These are phyloP conservation scores for Colletotrichum coccodes DNA, from an alignment of 2,329 filamentous ascomycete genomes.

Conservation along the genomic window DNA sequence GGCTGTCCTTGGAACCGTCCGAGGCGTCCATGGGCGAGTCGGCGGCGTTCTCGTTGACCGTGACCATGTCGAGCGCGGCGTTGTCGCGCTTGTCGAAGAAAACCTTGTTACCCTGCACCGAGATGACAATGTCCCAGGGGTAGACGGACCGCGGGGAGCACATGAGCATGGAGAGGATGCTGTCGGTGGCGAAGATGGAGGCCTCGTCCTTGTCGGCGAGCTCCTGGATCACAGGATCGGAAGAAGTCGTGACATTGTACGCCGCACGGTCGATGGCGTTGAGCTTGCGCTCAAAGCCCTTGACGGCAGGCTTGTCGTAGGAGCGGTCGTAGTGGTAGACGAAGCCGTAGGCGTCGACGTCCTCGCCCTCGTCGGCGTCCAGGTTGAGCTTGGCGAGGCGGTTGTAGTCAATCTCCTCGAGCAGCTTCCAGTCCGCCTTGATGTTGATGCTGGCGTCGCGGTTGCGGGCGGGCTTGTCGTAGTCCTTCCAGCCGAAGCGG, in stretches of 20 bases:
- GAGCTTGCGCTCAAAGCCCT: conserved; percentile 87
- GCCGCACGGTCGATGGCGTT: conserved; percentile 91
- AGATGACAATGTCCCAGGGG: conserved; percentile 97
- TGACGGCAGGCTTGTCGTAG: conserved; percentile 93
- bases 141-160: conserved; percentile 96
- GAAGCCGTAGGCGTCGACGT: conserved; percentile 95
- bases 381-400: conserved; percentile 95
- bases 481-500: conserved; percentile 98
- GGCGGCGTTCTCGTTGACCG: conserved; percentile 97
- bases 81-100: conserved; percentile 99
- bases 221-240: conserved; percentile 96
- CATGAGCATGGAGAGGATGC: conserved; percentile 99
- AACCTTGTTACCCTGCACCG: conserved; percentile 93
- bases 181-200: conserved; percentile 96
- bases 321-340: conserved; percentile 97
- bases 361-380: conserved; percentile 93
- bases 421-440: conserved; percentile 92
- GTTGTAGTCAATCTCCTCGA: conserved; percentile 99
- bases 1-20: conserved; percentile 90
- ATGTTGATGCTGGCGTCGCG: conserved; percentile 96
- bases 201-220: conserved; percentile 95
- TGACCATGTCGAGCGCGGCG: conserved; percentile 94
- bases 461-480: conserved; percentile 96
- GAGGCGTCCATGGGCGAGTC: conserved; percentile 92
- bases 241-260: conserved; percentile 97